Evolutionary conservation across 768 basidiomycete genomes (phyloP), one percentile per base, ranked within the genome.

Genomic region (Coprinellus micaceus): DNA sequence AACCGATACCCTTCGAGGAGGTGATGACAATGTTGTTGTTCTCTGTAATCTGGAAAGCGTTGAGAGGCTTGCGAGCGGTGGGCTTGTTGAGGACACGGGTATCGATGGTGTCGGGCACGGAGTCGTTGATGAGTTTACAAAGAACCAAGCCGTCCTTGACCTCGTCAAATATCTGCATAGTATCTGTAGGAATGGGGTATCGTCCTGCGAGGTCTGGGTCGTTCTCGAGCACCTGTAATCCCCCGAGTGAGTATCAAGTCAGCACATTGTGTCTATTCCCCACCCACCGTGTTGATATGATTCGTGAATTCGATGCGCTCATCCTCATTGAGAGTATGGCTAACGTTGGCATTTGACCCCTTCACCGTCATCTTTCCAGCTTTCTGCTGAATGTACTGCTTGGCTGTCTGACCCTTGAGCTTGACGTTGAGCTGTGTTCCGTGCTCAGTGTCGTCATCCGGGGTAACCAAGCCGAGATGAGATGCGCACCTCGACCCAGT

Each of bases 21-120:
- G 92, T 89, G 73, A 99, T 97, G 67, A 98, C 96, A 67, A 99
- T 97, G 73, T 98, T 99, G 80, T 99, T 98, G 78, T 98, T 98
- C 71, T 99, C 97, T 0, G 97, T 98, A 65, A 98, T 98, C 66
- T 99, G 94, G 83, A 99, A 99, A 0, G 93, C 92, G 67, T 99
- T 99, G 46, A 99, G 80, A 0, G 90, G 83, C 73, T 94, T 96
- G 37, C 84, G 82, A 2, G 81, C 62, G 2, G 80, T 79, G 0
- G 94, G 84, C 70, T 89, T 96, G 79, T 99, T 98, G 63, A 99
- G 80, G 6, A 99, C 97, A 80, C 97, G 96, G 59, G 85, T 90
- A 74, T 98, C 96, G 75, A 99, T 99, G 5, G 97, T 99, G 72
- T 98, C 96, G 11, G 97, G 96, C 3, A 99, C 97, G 43, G 97